A percentile compares a stretch with the other conserved stretches of the same genome.
phyloP scores from a whole-genome alignment of 129 eudicot species.

The Saposhnikovia divaricata region DNA sequence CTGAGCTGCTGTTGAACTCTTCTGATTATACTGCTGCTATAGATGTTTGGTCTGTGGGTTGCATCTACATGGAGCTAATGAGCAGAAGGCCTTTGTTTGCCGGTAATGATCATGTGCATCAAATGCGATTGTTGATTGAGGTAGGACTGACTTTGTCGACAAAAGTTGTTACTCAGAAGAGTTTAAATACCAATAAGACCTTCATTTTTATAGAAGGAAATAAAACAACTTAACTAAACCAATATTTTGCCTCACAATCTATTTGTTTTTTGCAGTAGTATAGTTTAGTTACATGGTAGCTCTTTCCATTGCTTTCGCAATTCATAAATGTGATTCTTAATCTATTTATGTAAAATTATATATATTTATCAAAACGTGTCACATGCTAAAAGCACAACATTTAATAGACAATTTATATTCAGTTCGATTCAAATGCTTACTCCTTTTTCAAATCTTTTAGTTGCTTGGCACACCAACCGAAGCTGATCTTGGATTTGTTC shows the following conservation, averaged over 20 bases:
- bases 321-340: not conserved
- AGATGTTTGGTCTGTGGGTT: slow-evolving; percentile 96
- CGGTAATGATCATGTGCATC: slow-evolving; percentile 84
- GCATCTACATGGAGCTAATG: slow-evolving; percentile 88
- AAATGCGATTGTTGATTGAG: slow-evolving; percentile 78
- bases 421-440: not conserved
- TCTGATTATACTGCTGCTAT: slow-evolving; percentile 77
- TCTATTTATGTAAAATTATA: not conserved
- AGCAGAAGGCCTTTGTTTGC: slow-evolving; percentile 69
- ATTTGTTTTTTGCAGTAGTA: not conserved
- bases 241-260: not conserved
- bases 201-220: not conserved
- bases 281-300: slow-evolving; percentile 1
- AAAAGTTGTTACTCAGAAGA: not conserved
- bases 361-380: not conserved
- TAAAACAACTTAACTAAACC: not conserved
- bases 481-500: slow-evolving; percentile 58
- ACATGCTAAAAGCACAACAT: not conserved
- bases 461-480: slow-evolving; percentile 73
- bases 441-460: slow-evolving; percentile 18
- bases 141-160: slow-evolving; percentile 18
- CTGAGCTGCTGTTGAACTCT: slow-evolving; percentile 72
- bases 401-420: not conserved
- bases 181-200: not conserved
- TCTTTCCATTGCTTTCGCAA: not conserved